Percentiles rank a stretch among this genome's conserved stretches.
phyloP scores from a whole-genome alignment of 2,329 filamentous ascomycete species.

The Mollisiaceae sp. region DNA sequence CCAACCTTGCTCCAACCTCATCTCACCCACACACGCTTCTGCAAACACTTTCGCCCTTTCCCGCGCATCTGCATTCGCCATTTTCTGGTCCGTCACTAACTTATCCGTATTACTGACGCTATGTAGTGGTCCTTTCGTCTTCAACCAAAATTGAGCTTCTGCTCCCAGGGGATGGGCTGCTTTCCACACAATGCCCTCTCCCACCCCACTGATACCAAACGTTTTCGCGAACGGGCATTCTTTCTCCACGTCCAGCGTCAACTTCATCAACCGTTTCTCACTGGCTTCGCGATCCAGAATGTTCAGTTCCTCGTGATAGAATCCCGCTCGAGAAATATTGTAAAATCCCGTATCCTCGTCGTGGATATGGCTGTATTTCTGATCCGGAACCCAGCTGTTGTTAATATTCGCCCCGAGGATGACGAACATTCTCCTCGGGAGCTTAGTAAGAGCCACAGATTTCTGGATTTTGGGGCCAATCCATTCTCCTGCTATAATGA shows the following conservation, averaged over 20 bases:
- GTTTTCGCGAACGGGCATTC: constrained; percentile 36
- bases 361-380: constrained; percentile 30
- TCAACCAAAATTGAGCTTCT: constrained; percentile 35
- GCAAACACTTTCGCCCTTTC: constrained; percentile 28
- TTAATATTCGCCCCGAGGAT: constrained; percentile 34
- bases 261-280: constrained; percentile 18
- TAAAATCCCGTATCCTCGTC: constrained; percentile 24
- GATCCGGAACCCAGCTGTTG: constrained; percentile 28
- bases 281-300: constrained; percentile 7
- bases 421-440: constrained; percentile 32
- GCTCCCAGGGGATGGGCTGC: constrained; percentile 25
- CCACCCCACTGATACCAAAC: constrained; percentile 30
- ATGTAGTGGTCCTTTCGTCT: constrained; percentile 33
- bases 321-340: constrained; percentile 34
- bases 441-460: constrained; percentile 22
- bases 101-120: constrained; percentile 18
- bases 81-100: constrained; percentile 11
- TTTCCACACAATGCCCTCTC: constrained; percentile 40
- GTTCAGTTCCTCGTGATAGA: constrained; percentile 23
- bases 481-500: constrained; percentile 38
- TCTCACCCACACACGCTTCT: constrained; percentile 21
- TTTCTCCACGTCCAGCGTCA: constrained; percentile 31
- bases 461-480: constrained; percentile 34
- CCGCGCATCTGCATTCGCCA: not conserved
- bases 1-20: constrained; percentile 32